Base-by-base conservation (phyloP, 129 eudicot genomes). In the Escallonia rubra region DNA sequence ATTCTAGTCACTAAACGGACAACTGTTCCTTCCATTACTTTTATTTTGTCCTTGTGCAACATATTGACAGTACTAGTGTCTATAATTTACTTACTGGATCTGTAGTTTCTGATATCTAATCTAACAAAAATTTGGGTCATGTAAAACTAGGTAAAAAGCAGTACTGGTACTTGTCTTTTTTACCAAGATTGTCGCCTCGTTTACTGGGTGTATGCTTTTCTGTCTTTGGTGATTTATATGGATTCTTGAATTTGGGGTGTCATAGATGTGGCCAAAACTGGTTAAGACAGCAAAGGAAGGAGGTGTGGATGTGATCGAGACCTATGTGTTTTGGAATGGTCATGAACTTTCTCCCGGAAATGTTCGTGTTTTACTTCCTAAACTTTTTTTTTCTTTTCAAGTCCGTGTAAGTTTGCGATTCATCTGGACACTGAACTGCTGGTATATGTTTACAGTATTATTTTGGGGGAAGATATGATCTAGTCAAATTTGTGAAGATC, bases 291-390 rank as follows among this genome's bases (percentile, higher is more conserved):
- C 99, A 4, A 94, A 94, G 81, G 93, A 94, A 78, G 99, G 97
- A 69, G 99, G 99, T 15, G 88, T 78, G 7, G 85, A 94, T 73
- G 97, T 74, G 60, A 89, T 94, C 2, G 99, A 94, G 44, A 86
- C 99, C 45, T 94, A 94, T 49, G 99, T 94, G 44, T 94, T 94
- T 50, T 94, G 99, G 99, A 94, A 94, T 61, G 99, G 99, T 40
- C 99, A 94, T 69, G 99, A 94, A 80, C 87, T 82, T 42, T 87
- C 96, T 61, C 99, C 97, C 3, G 80, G 87, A 57, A 87, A 94
- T 72, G 97, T 94, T 57, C 74, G 90, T 78, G 7, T 38, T 15
- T 7, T 53, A 67, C 56, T 46, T 39, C n/a, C 9, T 59, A 23
- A 51, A 39, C 10, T 72, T 60, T 40, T 43, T 16, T 56, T 67